phyloP scores from a whole-genome alignment of 73 alveolate genomes.

The Paramecium pentaurelia region DNA sequence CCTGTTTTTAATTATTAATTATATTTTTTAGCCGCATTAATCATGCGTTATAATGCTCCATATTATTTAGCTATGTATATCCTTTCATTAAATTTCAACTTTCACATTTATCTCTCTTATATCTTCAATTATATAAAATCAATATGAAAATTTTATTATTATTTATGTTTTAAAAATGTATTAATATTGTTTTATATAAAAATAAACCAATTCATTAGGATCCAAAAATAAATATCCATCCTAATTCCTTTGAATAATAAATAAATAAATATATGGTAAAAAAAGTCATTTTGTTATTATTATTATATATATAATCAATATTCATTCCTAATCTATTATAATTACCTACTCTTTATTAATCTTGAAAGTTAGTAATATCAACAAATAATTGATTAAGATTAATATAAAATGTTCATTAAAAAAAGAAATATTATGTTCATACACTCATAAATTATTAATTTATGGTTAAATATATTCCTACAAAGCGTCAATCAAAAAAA shows the following conservation, averaged over 20 bases:
- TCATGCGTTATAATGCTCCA: neutral
- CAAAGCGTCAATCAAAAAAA: conserved; percentile 21
- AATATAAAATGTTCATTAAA: neutral
- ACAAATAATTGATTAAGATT: neutral
- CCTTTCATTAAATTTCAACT: neutral
- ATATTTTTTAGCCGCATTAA: neutral
- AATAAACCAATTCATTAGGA: neutral
- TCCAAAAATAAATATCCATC: neutral
- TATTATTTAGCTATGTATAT: neutral
- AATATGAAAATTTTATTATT: neutral
- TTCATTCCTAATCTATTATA: neutral
- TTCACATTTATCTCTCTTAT: neutral
- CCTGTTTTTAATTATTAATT: neutral
- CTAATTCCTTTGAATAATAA: neutral
- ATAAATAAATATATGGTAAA: neutral
- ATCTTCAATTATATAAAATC: neutral
- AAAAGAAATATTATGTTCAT: neutral
- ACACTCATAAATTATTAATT: neutral
- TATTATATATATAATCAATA: neutral
- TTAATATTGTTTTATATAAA: neutral
- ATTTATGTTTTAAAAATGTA: neutral
- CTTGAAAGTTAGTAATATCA: neutral
- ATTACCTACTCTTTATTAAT: neutral
- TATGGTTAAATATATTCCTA: conserved; percentile 36
- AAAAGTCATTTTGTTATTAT: neutral